Evolutionary conservation across 306 rosid genomes (phyloP).

Genomic region (Ziziphus jujuba): DNA sequence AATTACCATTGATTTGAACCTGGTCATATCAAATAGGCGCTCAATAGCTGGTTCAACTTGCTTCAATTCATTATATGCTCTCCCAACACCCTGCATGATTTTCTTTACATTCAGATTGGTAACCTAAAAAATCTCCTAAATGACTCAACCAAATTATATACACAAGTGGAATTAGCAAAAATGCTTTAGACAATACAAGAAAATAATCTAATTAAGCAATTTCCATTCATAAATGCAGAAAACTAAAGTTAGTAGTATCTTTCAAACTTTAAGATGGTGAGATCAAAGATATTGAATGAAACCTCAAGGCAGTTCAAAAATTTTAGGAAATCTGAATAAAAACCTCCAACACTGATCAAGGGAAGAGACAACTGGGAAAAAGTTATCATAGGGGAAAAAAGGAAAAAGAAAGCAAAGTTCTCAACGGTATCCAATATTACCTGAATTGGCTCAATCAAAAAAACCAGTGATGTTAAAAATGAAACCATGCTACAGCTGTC

Average conservation of each 20-base stretch:
- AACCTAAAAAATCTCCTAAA: constrained; percentile 52
- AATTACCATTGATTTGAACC: constrained; percentile 59
- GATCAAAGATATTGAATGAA: not conserved
- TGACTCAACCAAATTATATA: constrained; percentile 39
- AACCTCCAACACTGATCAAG: not conserved
- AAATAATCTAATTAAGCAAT: constrained; percentile 4
- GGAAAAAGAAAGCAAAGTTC: not conserved
- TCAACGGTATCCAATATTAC: constrained; percentile 36
- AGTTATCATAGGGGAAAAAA: not conserved
- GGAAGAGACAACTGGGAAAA: not conserved
- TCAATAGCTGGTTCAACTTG: constrained; percentile 91
- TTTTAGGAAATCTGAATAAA: not conserved
- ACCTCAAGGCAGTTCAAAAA: constrained; percentile 9
- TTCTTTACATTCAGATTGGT: constrained; percentile 55
- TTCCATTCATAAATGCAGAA: not conserved
- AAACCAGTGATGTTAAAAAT: constrained; percentile 69
- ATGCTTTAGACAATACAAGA: not conserved
- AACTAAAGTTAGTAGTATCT: not conserved
- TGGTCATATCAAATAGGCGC: constrained; percentile 67
- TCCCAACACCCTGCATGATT: constrained; percentile 78
- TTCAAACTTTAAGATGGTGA: not conserved
- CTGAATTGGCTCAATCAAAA: constrained; percentile 83
- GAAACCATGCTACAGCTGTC: constrained; percentile 58
- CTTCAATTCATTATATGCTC: constrained; percentile 86
- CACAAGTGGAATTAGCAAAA: constrained; percentile 15